Percentiles rank a stretch among this genome's conserved stretches.
These are phyloP conservation scores for Glaciozyma martinii DNA, from an alignment of 768 basidiomycete genomes.

Conservation along the genomic window DNA sequence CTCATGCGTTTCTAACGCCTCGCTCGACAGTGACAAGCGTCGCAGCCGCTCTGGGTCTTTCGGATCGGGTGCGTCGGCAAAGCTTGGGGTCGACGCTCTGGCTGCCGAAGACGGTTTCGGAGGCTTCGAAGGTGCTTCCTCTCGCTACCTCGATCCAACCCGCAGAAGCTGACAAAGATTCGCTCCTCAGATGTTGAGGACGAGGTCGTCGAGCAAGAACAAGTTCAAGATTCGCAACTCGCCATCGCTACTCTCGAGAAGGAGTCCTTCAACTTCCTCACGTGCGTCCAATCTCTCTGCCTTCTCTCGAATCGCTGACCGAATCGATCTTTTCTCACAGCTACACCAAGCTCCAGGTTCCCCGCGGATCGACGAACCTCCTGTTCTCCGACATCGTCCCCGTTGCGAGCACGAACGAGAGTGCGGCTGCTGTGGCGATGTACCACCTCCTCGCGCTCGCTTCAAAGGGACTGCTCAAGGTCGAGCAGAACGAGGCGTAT, in stretches of 20 bases:
- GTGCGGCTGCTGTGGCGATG: constrained; percentile 16
- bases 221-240: not conserved
- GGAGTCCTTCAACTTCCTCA: constrained; percentile 22
- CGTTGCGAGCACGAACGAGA: not conserved
- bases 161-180: not conserved
- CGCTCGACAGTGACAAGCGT: not conserved
- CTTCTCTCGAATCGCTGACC: not conserved
- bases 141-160: not conserved
- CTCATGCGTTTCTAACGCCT: not conserved
- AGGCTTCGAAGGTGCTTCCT: not conserved
- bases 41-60: not conserved
- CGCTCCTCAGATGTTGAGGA: not conserved
- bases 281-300: not conserved
- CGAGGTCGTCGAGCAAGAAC: not conserved
- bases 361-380: not conserved
- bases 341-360: constrained; percentile 2
- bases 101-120: not conserved
- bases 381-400: constrained; percentile 23
- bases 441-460: constrained; percentile 18
- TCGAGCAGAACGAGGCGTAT: constrained; percentile 20
- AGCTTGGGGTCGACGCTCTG: not conserved
- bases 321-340: not conserved
- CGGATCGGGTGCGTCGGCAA: not conserved
- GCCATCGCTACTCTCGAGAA: constrained; percentile 12
- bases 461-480: constrained; percentile 14